Base-by-base conservation (phyloP, 139 green algal species). In the Pseudopediastrum boryanum region DNA sequence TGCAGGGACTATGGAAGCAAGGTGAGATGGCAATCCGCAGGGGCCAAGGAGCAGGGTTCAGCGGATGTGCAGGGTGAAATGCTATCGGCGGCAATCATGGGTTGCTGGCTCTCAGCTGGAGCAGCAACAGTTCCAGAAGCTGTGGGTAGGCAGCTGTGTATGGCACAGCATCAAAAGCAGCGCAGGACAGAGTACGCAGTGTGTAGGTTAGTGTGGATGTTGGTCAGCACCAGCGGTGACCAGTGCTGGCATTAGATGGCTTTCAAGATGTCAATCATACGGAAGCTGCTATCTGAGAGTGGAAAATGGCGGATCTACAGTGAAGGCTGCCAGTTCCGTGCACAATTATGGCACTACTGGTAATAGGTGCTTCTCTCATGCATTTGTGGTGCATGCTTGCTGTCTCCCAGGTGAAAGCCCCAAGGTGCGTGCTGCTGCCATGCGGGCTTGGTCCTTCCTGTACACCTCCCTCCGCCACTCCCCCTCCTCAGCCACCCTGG, bases 381-480 rank as follows among this genome's bases (percentile, higher is more conserved):
- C 48, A 52, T 39, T 10, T 8, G 12, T 4, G 10, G 29, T 7
- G 29, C 23, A n/a, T 59, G 12, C 5, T 12, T 2, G 0, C 50
- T 80, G 71, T n/a, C n/a, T n/a, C n/a, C n/a, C n/a, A n/a, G n/a
- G n/a, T n/a, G 81, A 52, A 25, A 35, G 31, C 38, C 56, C 68
- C 7, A 73, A 75, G 65, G n/a, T 66, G 39, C 58, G 71, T 0
- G 79, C 79, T 10, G 76, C 90, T 0, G 89, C 89, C 1, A 56
- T 95, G 27, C 80, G 88, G 6, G 81, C 79, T 46, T 95, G 89
- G 90, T 64, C 90, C 2, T 84, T 95, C 42, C 81, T 95, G 38
- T 85, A 94, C 44, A 92, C 83, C 54, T 90, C 83, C 0, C 71
- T 95, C 10, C 56, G 48, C 31, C n/a, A 71, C 71, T 16, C 36